A percentile compares a stretch with the other conserved stretches of the same genome.
phyloP scores from a whole-genome alignment of 352 stramenopile species.

The Phytophthora vignae region DNA sequence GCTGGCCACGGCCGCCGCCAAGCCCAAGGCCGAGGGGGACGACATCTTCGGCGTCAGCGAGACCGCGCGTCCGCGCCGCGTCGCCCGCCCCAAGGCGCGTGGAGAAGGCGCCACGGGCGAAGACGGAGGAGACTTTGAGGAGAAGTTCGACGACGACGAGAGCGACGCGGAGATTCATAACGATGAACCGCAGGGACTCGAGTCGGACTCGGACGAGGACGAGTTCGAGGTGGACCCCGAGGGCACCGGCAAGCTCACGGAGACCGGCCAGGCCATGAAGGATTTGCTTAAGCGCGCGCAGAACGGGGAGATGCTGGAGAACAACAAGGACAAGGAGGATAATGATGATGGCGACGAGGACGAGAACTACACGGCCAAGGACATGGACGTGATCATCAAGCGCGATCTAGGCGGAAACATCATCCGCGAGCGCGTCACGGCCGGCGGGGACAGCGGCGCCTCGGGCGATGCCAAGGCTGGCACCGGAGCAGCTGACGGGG shows the following conservation, averaged over 20 bases:
- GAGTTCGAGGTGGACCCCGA: constrained; percentile 80
- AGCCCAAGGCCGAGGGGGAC: constrained; percentile 49
- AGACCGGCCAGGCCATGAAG: constrained; percentile 87
- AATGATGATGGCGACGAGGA: constrained; percentile 67
- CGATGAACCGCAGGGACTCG: constrained; percentile 65
- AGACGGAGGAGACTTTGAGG: constrained; percentile 87
- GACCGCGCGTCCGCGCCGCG: constrained; percentile 54
- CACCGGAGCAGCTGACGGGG: constrained; percentile 32
- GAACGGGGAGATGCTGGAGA: constrained; percentile 75
- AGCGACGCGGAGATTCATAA: constrained; percentile 86
- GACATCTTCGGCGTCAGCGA: constrained; percentile 78
- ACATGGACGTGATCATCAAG: constrained; percentile 81
- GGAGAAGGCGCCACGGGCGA: constrained; percentile 74
- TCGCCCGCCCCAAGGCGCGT: constrained; percentile 57
- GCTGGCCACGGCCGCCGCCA: constrained; percentile 37
- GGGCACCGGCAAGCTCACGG: constrained; percentile 76
- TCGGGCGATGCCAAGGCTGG: constrained; percentile 40
- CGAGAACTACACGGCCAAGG: constrained; percentile 79
- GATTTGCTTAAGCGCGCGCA: constrained; percentile 82
- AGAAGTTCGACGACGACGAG: constrained; percentile 90
- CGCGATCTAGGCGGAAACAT: constrained; percentile 85
- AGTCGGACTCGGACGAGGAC: constrained; percentile 81
- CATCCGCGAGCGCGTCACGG: constrained; percentile 61
- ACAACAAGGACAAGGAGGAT: constrained; percentile 66
- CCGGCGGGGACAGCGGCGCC: constrained; percentile 15